These are phyloP conservation scores for Crithidia mellificae DNA, from an alignment of 208 protist species.

Conservation along the genomic window DNA sequence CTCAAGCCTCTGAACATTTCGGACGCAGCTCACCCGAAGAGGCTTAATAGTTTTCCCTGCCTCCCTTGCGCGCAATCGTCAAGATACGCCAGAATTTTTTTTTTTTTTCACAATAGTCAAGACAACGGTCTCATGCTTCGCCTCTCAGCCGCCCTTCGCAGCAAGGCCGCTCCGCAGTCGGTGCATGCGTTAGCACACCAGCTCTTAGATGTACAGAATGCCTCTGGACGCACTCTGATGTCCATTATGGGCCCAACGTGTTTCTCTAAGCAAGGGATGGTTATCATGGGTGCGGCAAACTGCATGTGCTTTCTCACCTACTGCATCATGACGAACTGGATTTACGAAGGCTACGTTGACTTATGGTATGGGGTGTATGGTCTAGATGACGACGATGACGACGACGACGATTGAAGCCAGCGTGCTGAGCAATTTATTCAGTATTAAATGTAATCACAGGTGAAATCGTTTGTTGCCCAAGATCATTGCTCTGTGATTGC, in stretches of 20 bases:
- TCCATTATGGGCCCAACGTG: constrained; percentile 28
- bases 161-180: constrained; percentile 1
- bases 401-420: constrained; percentile 36
- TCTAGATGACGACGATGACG: constrained; percentile 63
- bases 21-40: too few relatives aligned
- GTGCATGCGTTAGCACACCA: constrained; percentile 14
- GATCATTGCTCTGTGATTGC: too few relatives aligned
- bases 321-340: constrained; percentile 79
- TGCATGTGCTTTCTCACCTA: constrained; percentile 63
- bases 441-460: too few relatives aligned
- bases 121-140: constrained; percentile 23
- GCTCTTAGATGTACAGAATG: constrained; percentile 22
- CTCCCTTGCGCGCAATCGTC: too few relatives aligned
- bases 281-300: constrained; percentile 36
- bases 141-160: constrained; percentile 1
- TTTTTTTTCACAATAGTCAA: neutral
- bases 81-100: too few relatives aligned
- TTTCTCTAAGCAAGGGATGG: constrained; percentile 19
- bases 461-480: too few relatives aligned
- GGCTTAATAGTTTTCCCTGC: too few relatives aligned
- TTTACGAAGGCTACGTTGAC: constrained; percentile 79
- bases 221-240: constrained; percentile 27
- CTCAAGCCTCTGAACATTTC: too few relatives aligned
- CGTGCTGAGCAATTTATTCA: neutral
- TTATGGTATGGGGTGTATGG: constrained; percentile 81